Evolutionary conservation across 805 yeast species (phyloP).

Genomic region (Nakazawaea holstii): DNA sequence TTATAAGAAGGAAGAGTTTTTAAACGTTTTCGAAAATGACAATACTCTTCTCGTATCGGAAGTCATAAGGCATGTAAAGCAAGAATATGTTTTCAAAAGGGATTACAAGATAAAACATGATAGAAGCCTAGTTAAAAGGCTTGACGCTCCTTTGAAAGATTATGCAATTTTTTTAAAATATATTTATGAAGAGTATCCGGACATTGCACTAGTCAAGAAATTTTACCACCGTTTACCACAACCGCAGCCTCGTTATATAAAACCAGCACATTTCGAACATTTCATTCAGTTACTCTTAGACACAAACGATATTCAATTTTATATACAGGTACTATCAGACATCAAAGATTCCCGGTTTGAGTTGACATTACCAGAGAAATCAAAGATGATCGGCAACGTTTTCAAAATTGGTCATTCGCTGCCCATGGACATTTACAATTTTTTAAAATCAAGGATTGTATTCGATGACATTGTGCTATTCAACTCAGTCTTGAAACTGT

Average conservation of each 20-base stretch:
- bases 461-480: slow-evolving; percentile 2
- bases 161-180: slow-evolving; percentile 7
- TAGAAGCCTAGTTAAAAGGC: background rate
- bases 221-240: slow-evolving; percentile 3
- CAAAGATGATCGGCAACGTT: slow-evolving; percentile 4
- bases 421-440: background rate
- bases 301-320: background rate
- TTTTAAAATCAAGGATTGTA: background rate
- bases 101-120: background rate
- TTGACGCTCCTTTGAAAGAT: slow-evolving; percentile 1
- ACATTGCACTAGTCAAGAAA: background rate
- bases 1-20: background rate
- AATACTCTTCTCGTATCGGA: background rate
- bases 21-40: slow-evolving; percentile 1
- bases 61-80: background rate
- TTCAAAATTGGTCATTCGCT: slow-evolving; percentile 4
- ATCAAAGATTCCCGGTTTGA: background rate
- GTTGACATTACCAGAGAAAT: background rate
- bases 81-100: background rate
- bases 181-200: slow-evolving; percentile 1
- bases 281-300: background rate
- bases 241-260: slow-evolving; percentile 8
- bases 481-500: background rate
- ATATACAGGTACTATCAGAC: slow-evolving; percentile 3
- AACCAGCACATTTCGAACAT: slow-evolving; percentile 5